Base-by-base conservation (phyloP, 75 land plant genomes). In the Sequoia sempervirens region DNA sequence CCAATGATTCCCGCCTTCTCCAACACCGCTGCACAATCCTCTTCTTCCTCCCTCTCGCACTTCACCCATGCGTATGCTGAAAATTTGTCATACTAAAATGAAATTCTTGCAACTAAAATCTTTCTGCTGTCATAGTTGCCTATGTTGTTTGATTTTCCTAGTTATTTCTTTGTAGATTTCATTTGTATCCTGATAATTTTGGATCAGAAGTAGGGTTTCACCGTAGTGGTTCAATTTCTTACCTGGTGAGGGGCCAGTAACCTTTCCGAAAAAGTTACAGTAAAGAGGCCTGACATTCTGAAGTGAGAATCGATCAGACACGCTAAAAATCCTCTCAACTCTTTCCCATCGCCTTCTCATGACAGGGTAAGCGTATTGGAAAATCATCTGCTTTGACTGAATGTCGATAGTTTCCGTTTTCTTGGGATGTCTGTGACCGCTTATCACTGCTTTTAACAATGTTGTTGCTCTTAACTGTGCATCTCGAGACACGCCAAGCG, bases 21-120 rank as follows among this genome's bases (percentile, higher is more conserved):
- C 69, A 92, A 79, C 45, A 89, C 53, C 53, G 13, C 2, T 50
- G 53, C 53, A 50, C 53, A 50, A 50, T 13, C 53, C 2, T 50
- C 14, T 84, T 73, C 89, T 74, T 91, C 93, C 9, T 86, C 90
- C 52, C 56, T 83, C 75, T 89, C 89, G 82, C 96, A 92, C 41
- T 85, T 88, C 73, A 94, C 40, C 96, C 94, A 92, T 41, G 89
- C 94, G 82, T 89, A 94, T 37, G 94, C 94, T 92, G 91, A 30
- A 36, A 36, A 5, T 64, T 20, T 64, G n/a, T 4, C 23, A 17
- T 74, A 1, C 2, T 13, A 23, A 23, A 23, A 4, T 5, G 2
- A 64, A 20, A 4, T 75, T 40, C 45, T 36, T 5, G 1, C 5
- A 2, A 13, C 40, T 1, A 38, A 64, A 3, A 23, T 64, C 68